These are phyloP conservation scores for Crepidotus variabilis DNA, from an alignment of 768 basidiomycete genomes.

Conservation along the genomic window DNA sequence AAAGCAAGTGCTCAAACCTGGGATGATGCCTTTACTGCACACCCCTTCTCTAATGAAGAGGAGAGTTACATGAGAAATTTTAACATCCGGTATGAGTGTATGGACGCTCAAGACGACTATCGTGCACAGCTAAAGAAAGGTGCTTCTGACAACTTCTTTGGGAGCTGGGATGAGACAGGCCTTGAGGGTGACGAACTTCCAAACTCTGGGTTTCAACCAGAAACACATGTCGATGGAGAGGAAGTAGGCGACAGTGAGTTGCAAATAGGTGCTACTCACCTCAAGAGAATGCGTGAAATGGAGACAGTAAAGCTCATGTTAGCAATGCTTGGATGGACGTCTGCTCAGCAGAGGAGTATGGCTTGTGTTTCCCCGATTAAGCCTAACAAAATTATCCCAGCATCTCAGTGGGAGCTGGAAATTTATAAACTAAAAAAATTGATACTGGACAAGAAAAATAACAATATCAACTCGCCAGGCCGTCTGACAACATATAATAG, in stretches of 20 bases:
- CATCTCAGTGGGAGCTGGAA: not conserved
- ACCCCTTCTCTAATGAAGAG: slow-evolving; percentile 9
- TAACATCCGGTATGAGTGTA: slow-evolving; percentile 23
- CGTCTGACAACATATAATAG: too few relatives aligned
- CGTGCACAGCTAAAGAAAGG: slow-evolving; percentile 12
- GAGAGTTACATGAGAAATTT: slow-evolving; percentile 18
- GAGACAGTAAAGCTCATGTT: not conserved
- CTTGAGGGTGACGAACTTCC: not conserved
- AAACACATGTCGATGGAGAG: not conserved
- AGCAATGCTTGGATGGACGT: not conserved
- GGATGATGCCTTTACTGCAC: slow-evolving; percentile 17
- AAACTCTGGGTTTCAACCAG: not conserved
- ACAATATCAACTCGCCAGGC: too few relatives aligned
- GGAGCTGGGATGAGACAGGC: not conserved
- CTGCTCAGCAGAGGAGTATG: not conserved
- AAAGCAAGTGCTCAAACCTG: slow-evolving; percentile 15
- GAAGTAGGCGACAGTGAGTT: not conserved
- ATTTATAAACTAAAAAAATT: too few relatives aligned
- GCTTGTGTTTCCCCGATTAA: not conserved
- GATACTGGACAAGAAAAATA: too few relatives aligned
- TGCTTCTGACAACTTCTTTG: not conserved
- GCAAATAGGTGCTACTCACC: not conserved
- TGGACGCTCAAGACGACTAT: slow-evolving; percentile 23
- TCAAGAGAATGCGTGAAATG: not conserved
- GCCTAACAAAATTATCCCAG: not conserved